phyloP scores from a whole-genome alignment of 2,329 filamentous ascomycete species.

The Sporothrix humicola region DNA sequence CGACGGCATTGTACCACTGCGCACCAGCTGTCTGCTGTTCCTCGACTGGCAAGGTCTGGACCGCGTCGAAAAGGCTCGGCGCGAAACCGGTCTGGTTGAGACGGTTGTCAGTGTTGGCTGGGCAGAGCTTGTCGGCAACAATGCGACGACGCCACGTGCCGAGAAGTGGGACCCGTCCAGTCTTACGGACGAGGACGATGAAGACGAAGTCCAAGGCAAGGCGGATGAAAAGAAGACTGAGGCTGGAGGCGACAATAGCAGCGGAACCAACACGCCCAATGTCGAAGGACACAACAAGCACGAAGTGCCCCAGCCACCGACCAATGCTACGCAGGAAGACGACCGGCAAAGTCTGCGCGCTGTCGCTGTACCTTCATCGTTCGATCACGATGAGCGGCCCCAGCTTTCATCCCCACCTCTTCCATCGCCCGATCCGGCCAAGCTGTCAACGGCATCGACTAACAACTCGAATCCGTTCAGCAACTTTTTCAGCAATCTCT shows the following conservation, averaged over 20 bases:
- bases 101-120: constrained; percentile 94
- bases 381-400: constrained; percentile 39
- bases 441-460: constrained; percentile 45
- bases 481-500: constrained; percentile 60
- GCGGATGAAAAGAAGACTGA: constrained; percentile 32
- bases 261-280: constrained; percentile 45
- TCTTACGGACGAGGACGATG: constrained; percentile 33
- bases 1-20: constrained; percentile 91
- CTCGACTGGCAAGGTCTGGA: constrained; percentile 95
- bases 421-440: constrained; percentile 38
- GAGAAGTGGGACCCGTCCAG: constrained; percentile 50
- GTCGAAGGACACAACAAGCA: constrained; percentile 50
- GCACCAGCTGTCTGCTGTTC: constrained; percentile 95
- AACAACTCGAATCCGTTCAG: constrained; percentile 60
- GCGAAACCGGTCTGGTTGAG: constrained; percentile 90
- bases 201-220: constrained; percentile 28
- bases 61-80: constrained; percentile 88
- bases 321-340: constrained; percentile 70
- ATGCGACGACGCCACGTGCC: constrained; percentile 55
- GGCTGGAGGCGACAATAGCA: constrained; percentile 2
- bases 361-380: constrained; percentile 45
- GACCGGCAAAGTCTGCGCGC: constrained; percentile 64
- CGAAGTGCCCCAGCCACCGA: constrained; percentile 73
- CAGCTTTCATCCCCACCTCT: not conserved
- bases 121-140: constrained; percentile 85